phyloP scores from a whole-genome alignment of 2,329 filamentous ascomycete species.

The Xylariaceae sp. region DNA sequence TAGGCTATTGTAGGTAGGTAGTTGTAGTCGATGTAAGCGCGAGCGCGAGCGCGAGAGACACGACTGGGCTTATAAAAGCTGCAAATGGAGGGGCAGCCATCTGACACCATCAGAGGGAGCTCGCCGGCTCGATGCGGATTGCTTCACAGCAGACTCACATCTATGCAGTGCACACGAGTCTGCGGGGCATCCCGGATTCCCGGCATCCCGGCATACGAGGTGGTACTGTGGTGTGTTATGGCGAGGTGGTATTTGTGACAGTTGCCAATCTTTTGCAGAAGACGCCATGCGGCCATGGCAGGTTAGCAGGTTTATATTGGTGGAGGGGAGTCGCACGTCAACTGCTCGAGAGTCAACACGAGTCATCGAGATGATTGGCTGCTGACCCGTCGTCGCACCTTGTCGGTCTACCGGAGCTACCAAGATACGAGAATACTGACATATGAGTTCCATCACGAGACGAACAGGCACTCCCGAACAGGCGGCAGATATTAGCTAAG shows the following conservation, averaged over 20 bases:
- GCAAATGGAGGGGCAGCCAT: too few species aligned
- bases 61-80: too few species aligned
- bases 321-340: background rate
- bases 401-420: background rate
- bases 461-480: background rate
- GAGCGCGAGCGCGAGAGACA: too few species aligned
- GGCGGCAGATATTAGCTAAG: background rate
- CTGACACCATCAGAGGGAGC: background rate
- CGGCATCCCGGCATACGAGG: background rate
- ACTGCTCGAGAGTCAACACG: background rate
- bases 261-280: background rate
- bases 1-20: too few species aligned
- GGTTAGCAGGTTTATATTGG: background rate
- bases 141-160: too few species aligned
- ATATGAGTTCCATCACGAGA: background rate
- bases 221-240: background rate
- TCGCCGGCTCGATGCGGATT: background rate
- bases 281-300: background rate
- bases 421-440: background rate
- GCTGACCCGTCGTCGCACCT: background rate
- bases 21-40: too few species aligned
- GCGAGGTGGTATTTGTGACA: background rate
- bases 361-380: background rate
- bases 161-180: background rate
- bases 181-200: background rate